Conservation (phyloP, 139 green algal genomes). For the Coccomyxa sp. region DNA sequence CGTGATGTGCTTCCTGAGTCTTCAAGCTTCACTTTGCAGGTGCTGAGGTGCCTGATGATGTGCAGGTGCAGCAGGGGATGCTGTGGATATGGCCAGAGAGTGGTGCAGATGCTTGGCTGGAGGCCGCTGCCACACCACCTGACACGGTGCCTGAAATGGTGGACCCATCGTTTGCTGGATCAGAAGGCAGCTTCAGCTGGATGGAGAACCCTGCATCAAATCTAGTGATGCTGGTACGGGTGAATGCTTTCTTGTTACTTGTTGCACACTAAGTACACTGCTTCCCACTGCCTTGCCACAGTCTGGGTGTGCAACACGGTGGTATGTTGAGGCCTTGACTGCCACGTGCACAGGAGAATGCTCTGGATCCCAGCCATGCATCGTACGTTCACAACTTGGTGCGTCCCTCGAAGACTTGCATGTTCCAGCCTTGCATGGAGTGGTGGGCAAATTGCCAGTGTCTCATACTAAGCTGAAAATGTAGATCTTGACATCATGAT, state of each 20-base stretch:
- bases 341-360: neutral
- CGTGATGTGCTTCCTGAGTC: too few species aligned
- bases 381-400: neutral
- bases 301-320: neutral
- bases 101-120: slow-evolving; percentile 2
- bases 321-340: neutral
- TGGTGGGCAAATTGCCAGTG: too few species aligned
- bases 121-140: neutral
- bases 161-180: neutral
- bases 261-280: neutral
- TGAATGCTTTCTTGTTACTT: neutral
- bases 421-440: too few species aligned
- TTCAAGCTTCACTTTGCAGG: too few species aligned
- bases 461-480: too few species aligned
- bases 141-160: neutral
- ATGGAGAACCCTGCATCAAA: neutral
- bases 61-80: neutral
- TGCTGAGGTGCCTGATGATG: too few species aligned
- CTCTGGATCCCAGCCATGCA: slow-evolving; percentile 1
- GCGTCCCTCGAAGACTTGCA: too few species aligned
- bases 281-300: neutral
- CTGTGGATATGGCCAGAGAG: slow-evolving; percentile 4
- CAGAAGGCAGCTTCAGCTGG: neutral
- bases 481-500: neutral
- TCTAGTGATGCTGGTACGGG: neutral